Percentiles rank a stretch among this genome's conserved stretches.
phyloP scores from a whole-genome alignment of 768 basidiomycete species.

The Mycena belliarum region DNA sequence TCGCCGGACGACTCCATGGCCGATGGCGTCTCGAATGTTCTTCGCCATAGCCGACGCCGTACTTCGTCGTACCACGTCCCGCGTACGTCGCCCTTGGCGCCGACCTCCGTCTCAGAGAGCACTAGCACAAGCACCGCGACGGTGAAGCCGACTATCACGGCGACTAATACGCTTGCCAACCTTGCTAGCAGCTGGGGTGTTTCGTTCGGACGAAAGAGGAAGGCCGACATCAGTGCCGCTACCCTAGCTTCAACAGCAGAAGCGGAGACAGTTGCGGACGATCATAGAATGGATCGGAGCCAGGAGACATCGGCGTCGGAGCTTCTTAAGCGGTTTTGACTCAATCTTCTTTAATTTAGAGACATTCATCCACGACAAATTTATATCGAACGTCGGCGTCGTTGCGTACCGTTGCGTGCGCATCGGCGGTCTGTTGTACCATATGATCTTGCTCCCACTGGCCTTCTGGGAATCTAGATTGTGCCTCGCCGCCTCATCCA shows the following conservation, averaged over 20 bases:
- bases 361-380: not conserved
- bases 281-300: conserved; percentile 15
- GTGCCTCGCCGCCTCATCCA: no score
- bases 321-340: conserved; percentile 38
- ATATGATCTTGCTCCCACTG: no score
- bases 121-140: conserved; percentile 27
- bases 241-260: conserved; percentile 30
- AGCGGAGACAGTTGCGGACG: conserved; percentile 21
- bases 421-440: no score
- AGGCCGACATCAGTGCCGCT: conserved; percentile 27
- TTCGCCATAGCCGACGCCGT: conserved; percentile 45
- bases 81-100: conserved; percentile 47
- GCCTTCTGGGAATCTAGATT: no score
- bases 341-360: not conserved
- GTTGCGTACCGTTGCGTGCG: no score
- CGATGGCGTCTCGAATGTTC: conserved; percentile 56
- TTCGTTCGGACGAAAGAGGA: conserved; percentile 61
- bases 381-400: no score
- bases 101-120: conserved; percentile 27
- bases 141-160: conserved; percentile 37
- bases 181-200: conserved; percentile 69
- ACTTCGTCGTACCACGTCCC: conserved; percentile 63
- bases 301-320: conserved; percentile 40
- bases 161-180: conserved; percentile 55
- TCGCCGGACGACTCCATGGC: conserved; percentile 64